Percentiles rank a stretch among this genome's conserved stretches.
phyloP scores from a whole-genome alignment of 495 filamentous ascomycete genomes.

The Aspergillus panamensis region DNA sequence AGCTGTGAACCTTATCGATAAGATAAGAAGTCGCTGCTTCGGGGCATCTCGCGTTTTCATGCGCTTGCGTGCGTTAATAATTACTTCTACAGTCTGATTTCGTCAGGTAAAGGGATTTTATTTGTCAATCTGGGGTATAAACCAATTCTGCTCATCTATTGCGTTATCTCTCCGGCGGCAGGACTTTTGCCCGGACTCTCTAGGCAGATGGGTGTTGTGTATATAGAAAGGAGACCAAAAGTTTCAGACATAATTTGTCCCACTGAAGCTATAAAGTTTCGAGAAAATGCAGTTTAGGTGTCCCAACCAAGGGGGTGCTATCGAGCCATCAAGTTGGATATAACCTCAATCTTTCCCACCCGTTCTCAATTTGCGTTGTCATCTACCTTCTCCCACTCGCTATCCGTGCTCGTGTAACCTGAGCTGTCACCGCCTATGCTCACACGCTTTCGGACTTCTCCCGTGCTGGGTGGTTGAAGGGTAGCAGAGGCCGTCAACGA shows the following conservation, averaged over 20 bases:
- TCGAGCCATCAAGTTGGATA: neutral
- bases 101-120: neutral
- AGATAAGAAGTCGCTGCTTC: slow-evolving; percentile 3
- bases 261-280: neutral
- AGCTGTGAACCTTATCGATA: slow-evolving; percentile 22
- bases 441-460: slow-evolving; percentile 38
- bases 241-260: neutral
- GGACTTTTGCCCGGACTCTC: slow-evolving; percentile 7
- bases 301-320: neutral
- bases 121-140: neutral
- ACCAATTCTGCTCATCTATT: slow-evolving; percentile 12
- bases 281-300: neutral
- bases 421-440: slow-evolving; percentile 46
- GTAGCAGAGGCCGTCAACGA: slow-evolving; percentile 23
- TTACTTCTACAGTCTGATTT: neutral
- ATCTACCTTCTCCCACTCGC: slow-evolving; percentile 56
- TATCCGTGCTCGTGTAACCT: slow-evolving; percentile 52
- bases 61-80: neutral
- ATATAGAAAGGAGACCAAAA: slow-evolving; percentile 1
- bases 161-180: slow-evolving; percentile 14
- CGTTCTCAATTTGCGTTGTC: slow-evolving; percentile 26
- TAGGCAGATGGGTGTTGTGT: neutral
- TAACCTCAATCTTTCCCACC: neutral
- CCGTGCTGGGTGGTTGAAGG: slow-evolving; percentile 28
- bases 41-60: neutral